Evolutionary conservation across 192 early-diverging fungal species (phyloP).

Genomic region (Haplosporangium gracile): DNA sequence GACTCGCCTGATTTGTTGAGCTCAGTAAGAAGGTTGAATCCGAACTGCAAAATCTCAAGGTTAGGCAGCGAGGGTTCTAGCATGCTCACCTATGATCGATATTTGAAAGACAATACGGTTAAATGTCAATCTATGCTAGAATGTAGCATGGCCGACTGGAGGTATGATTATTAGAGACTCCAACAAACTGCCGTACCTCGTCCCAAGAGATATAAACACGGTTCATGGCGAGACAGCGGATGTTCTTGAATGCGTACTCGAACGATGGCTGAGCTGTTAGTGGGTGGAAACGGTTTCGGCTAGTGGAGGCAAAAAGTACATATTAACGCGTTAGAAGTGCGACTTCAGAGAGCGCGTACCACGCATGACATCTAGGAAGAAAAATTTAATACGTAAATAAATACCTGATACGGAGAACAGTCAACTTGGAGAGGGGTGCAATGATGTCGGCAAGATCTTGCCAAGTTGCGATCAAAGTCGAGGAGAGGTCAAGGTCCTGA

Average conservation of each 20-base stretch:
- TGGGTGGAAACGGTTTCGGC: conserved; percentile 48
- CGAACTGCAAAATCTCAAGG: conserved; percentile 65
- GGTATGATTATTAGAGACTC: neutral
- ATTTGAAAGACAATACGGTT: neutral
- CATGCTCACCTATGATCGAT: conserved; percentile 37
- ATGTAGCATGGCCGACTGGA: neutral
- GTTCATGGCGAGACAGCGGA: conserved; percentile 43
- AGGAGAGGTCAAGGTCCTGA: conserved; percentile 67
- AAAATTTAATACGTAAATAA: neutral
- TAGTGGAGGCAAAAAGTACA: neutral
- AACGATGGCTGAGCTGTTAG: conserved; percentile 18
- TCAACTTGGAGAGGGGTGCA: conserved; percentile 55
- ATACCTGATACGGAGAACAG: conserved; percentile 65
- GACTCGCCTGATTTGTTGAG: conserved; percentile 18
- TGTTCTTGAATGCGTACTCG: conserved; percentile 11
- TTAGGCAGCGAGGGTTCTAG: conserved; percentile 59
- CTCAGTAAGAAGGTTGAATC: conserved; percentile 56
- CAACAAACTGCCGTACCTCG: neutral
- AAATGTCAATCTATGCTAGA: neutral
- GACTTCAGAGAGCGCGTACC: too few relatives aligned
- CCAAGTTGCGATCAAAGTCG: conserved; percentile 66
- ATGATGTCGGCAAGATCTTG: conserved; percentile 61
- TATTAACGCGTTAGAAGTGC: neutral
- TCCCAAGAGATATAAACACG: conserved; percentile 39
- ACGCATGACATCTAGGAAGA: too few relatives aligned